A percentile compares a stretch with the other conserved stretches of the same genome.
These are phyloP conservation scores for Rhytidhysteron rufulum DNA, from an alignment of 2,329 filamentous ascomycete genomes.

Conservation along the genomic window DNA sequence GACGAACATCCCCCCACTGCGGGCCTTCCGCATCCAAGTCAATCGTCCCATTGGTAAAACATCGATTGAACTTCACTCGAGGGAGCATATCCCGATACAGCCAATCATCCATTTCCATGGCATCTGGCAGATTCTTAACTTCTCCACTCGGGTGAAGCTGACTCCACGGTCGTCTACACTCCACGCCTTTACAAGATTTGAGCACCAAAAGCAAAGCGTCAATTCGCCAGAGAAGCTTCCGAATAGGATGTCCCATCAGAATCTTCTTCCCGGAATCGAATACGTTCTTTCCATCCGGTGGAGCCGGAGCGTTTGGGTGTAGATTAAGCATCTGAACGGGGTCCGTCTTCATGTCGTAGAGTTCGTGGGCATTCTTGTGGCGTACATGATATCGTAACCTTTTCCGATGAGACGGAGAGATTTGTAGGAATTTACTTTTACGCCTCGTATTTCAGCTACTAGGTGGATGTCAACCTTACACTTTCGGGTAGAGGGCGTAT, in stretches of 20 bases:
- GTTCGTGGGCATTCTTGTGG: conserved; percentile 65
- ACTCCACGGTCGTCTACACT: conserved; percentile 54
- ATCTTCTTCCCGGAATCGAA: no score
- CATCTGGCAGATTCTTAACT: conserved; percentile 51
- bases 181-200: conserved; percentile 54
- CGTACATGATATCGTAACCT: conserved; percentile 64
- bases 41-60: no score
- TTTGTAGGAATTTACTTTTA: conserved; percentile 63
- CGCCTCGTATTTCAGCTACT: conserved; percentile 1
- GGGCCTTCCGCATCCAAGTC: no score
- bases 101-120: no score
- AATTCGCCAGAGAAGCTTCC: conserved; percentile 26
- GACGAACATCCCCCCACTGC: no score
- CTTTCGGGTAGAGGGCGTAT: not conserved
- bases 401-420: conserved; percentile 52
- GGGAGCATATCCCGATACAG: no score
- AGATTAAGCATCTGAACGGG: no score
- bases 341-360: conserved; percentile 58
- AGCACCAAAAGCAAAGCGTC: conserved; percentile 56
- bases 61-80: no score
- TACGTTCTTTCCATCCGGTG: no score
- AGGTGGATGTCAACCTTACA: not conserved
- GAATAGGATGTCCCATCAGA: conserved; percentile 12
- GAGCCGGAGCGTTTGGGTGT: no score
- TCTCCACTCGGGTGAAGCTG: conserved; percentile 51